Percentiles rank a stretch among this genome's conserved stretches.
Conservation (phyloP, 768 basidiomycete genomes). For the Boletus rubropictus region DNA sequence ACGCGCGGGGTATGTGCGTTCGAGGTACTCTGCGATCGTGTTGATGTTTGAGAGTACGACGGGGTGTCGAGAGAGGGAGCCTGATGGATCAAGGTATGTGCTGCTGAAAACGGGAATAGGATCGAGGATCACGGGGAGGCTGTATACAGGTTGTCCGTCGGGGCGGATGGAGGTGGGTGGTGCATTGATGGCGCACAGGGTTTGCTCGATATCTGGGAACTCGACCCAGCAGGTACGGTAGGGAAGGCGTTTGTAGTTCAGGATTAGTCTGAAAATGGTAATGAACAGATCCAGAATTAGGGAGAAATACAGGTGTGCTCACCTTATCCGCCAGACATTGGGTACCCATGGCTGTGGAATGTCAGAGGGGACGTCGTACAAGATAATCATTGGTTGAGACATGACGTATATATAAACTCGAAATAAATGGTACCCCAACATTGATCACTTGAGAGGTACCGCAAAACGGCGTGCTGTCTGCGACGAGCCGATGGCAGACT, state of each 20-base stretch:
- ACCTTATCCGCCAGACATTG: slow-evolving; percentile 70
- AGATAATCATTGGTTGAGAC: slow-evolving; percentile 49
- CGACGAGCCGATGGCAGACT: slow-evolving; percentile 1
- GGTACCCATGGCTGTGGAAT: slow-evolving; percentile 70
- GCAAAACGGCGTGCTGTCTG: background rate
- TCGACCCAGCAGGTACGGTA: slow-evolving; percentile 70
- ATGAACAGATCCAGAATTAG: background rate
- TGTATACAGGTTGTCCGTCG: slow-evolving; percentile 59
- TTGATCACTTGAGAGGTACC: slow-evolving; percentile 10
- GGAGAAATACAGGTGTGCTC: slow-evolving; percentile 4
- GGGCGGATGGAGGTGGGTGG: slow-evolving; percentile 47
- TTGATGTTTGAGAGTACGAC: slow-evolving; percentile 54
- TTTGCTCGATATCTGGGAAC: slow-evolving; percentile 60
- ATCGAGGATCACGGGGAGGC: slow-evolving; percentile 66
- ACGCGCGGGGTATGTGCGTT: slow-evolving; percentile 59
- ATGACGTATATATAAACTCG: slow-evolving; percentile 18
- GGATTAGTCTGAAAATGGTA: slow-evolving; percentile 46
- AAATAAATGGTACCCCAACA: background rate
- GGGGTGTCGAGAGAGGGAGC: slow-evolving; percentile 37
- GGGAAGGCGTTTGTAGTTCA: slow-evolving; percentile 71
- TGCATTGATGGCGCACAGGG: slow-evolving; percentile 52
- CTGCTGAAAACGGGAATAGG: slow-evolving; percentile 27
- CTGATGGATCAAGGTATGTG: background rate
- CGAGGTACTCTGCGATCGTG: slow-evolving; percentile 68
- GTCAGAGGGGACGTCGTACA: slow-evolving; percentile 63